A percentile compares a stretch with the other conserved stretches of the same genome.
phyloP scores from a whole-genome alignment of 495 filamentous ascomycete genomes.

The Talaromyces trachyspermus region DNA sequence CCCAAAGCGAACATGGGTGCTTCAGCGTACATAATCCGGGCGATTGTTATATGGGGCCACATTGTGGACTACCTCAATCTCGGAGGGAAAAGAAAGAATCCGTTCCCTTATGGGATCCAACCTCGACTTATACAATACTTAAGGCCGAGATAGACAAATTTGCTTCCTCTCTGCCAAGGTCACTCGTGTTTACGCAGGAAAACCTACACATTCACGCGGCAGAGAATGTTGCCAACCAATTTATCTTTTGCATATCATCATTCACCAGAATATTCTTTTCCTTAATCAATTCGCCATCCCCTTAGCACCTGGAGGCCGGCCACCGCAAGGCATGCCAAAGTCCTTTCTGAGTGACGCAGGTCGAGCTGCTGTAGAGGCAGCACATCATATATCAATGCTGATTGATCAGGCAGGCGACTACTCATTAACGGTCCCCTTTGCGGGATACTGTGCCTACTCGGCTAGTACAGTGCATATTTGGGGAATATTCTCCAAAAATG shows the following conservation, averaged over 20 bases:
- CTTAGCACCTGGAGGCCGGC: conserved; percentile 54
- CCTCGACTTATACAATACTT: conserved; percentile 67
- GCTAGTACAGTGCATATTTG: conserved; percentile 89
- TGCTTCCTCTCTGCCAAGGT: conserved; percentile 58
- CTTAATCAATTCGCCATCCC: conserved; percentile 84
- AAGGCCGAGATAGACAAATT: conserved; percentile 67
- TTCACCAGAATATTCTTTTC: conserved; percentile 85
- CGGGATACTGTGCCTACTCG: conserved; percentile 88
- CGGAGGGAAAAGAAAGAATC: conserved; percentile 78
- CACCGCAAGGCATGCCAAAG: conserved; percentile 69
- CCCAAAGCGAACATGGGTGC: conserved; percentile 87
- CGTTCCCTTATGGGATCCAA: conserved; percentile 69
- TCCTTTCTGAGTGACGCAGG: conserved; percentile 71
- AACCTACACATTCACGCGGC: conserved; percentile 81
- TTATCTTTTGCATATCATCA: conserved; percentile 89
- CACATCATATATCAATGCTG: conserved; percentile 78
- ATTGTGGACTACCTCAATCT: conserved; percentile 87
- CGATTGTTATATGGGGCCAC: conserved; percentile 81
- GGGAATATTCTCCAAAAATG: conserved; percentile 80
- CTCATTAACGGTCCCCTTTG: conserved; percentile 81
- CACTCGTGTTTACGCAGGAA: conserved; percentile 64
- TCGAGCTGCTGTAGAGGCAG: conserved; percentile 75
- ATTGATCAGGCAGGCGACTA: conserved; percentile 73
- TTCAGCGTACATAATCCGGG: conserved; percentile 81
- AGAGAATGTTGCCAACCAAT: conserved; percentile 81